These are phyloP conservation scores for Coprinellus aureogranulatus DNA, from an alignment of 768 basidiomycete genomes.

Conservation along the genomic window DNA sequence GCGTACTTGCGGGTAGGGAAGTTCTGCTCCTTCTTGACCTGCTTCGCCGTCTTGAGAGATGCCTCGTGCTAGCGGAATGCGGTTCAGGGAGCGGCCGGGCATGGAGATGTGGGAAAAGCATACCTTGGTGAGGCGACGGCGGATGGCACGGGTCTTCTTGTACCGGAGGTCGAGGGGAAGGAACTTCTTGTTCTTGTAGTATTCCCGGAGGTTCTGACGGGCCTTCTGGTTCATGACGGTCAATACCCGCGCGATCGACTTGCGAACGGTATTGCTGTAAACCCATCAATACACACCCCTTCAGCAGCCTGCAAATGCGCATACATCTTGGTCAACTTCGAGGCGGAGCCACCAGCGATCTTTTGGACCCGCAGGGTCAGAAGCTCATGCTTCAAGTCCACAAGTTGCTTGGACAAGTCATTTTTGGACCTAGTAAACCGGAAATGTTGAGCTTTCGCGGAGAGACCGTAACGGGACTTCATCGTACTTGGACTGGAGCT, in stretches of 20 bases:
- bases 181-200: slow-evolving; percentile 97
- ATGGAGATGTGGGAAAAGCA: slow-evolving; percentile 19
- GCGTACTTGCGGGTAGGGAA: slow-evolving; percentile 94
- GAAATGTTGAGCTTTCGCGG: slow-evolving; percentile 14
- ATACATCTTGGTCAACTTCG: slow-evolving; percentile 97
- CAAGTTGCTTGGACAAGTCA: slow-evolving; percentile 92
- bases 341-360: slow-evolving; percentile 91
- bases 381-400: slow-evolving; percentile 94
- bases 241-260: slow-evolving; percentile 96
- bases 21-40: slow-evolving; percentile 91
- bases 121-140: slow-evolving; percentile 89
- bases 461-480: background rate
- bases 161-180: slow-evolving; percentile 94
- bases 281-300: background rate
- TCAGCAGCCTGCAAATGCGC: slow-evolving; percentile 25
- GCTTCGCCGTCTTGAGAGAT: slow-evolving; percentile 85
- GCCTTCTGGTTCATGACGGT: slow-evolving; percentile 99
- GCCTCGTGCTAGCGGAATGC: slow-evolving; percentile 61
- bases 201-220: slow-evolving; percentile 94
- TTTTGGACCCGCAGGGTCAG: slow-evolving; percentile 94
- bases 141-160: slow-evolving; percentile 98
- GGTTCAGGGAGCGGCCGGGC: background rate
- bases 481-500: slow-evolving; percentile 90
- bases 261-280: slow-evolving; percentile 87
- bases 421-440: slow-evolving; percentile 75